Conservation (phyloP, 345 rosid species). For the Salix arbutifolia region DNA sequence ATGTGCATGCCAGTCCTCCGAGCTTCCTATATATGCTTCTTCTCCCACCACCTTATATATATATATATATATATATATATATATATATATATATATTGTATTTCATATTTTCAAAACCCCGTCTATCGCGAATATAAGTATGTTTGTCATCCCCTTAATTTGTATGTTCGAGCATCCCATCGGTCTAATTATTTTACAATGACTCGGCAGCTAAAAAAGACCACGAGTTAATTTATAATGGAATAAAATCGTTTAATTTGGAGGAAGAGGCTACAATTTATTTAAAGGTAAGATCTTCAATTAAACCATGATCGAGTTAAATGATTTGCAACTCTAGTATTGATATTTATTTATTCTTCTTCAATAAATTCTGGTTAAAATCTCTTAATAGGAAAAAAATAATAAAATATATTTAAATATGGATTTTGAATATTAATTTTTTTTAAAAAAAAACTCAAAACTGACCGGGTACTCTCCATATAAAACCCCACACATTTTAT, state of each 20-base stretch:
- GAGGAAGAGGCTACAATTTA: neutral
- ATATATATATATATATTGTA: neutral
- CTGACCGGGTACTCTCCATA: no score
- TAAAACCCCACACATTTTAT: no score
- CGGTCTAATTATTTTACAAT: neutral
- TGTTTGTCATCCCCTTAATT: neutral
- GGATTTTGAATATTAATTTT: no score
- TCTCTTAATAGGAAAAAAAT: no score
- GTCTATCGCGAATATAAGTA: neutral
- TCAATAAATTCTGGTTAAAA: no score
- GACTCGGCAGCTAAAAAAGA: neutral
- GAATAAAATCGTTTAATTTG: neutral
- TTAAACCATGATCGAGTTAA: neutral
- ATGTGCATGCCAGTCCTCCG: conserved; percentile 16
- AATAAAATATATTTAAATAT: no score
- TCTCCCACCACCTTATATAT: neutral
- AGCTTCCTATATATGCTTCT: neutral
- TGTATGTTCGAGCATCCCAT: neutral
- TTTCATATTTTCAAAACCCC: neutral
- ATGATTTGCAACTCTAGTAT: neutral
- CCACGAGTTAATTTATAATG: neutral
- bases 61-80: no score
- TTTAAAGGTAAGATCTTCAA: neutral
- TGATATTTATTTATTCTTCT: no score
- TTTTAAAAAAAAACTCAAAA: no score